A percentile compares a stretch with the other conserved stretches of the same genome.
Evolutionary conservation across 768 basidiomycete genomes (phyloP).

Genomic region (Dentipellis fragilis): DNA sequence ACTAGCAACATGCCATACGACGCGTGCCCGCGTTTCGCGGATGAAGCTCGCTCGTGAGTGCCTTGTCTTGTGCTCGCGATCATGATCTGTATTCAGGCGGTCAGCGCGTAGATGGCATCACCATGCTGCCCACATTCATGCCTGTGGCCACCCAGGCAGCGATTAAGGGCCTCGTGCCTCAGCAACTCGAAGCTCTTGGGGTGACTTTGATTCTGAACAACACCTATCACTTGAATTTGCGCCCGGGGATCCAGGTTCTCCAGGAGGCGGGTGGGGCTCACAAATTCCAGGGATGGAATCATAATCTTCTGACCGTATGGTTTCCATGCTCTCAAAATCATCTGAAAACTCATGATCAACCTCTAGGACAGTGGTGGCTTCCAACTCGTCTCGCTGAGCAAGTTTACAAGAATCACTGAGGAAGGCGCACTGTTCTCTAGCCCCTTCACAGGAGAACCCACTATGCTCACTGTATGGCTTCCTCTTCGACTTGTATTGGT

Average conservation of each 20-base stretch:
- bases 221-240: constrained; percentile 83
- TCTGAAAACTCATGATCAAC: background rate
- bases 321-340: background rate
- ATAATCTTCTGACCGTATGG: constrained; percentile 71
- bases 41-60: constrained; percentile 74
- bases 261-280: constrained; percentile 79
- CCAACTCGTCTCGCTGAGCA: constrained; percentile 76
- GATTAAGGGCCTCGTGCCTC: constrained; percentile 83
- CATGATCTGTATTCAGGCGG: background rate
- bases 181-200: constrained; percentile 75
- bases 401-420: constrained; percentile 80
- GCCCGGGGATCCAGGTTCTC: constrained; percentile 69
- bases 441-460: constrained; percentile 80
- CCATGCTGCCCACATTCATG: constrained; percentile 87
- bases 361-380: constrained; percentile 82
- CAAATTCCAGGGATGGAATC: constrained; percentile 79
- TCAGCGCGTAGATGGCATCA: constrained; percentile 52
- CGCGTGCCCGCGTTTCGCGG: constrained; percentile 72
- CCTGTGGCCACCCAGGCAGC: constrained; percentile 89
- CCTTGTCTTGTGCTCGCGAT: background rate
- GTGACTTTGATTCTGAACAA: constrained; percentile 83
- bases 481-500: too few relatives aligned
- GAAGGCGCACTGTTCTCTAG: constrained; percentile 80
- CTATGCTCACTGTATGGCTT: constrained; percentile 64
- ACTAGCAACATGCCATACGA: constrained; percentile 72